These are phyloP conservation scores for Plantago coronopus DNA, from an alignment of 305 asterid species.

Conservation along the genomic window DNA sequence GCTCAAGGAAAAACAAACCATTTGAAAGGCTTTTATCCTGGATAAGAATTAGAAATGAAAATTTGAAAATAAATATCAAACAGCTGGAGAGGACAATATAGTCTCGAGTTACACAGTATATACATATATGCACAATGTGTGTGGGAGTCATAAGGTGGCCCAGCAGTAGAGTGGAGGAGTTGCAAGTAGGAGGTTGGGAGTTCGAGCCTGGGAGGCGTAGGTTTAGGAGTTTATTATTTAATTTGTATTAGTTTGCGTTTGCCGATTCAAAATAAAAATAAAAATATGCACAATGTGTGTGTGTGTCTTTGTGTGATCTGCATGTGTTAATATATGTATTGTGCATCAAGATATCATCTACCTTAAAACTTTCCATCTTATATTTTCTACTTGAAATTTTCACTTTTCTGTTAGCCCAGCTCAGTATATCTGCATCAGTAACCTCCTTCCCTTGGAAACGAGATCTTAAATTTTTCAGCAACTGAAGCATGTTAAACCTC, in stretches of 20 bases:
- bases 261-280: too few species aligned
- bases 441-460: conserved; percentile 86
- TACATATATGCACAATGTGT: not conserved
- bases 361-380: conserved; percentile 89
- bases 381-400: conserved; percentile 64
- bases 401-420: conserved; percentile 91
- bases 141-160: too few species aligned
- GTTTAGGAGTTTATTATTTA: too few species aligned
- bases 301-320: not conserved
- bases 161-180: too few species aligned
- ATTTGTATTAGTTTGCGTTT: too few species aligned
- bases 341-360: conserved; percentile 25
- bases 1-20: conserved; percentile 90
- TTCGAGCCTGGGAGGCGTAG: too few species aligned
- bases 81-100: conserved; percentile 4
- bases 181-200: too few species aligned
- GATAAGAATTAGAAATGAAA: conserved; percentile 26
- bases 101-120: not conserved
- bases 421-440: conserved; percentile 73
- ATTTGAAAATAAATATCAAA: conserved; percentile 18
- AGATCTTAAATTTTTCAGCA: conserved; percentile 80
- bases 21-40: conserved; percentile 85
- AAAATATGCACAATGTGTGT: not conserved
- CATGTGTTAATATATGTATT: too few species aligned
- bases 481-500: conserved; percentile 93